Evolutionary conservation across 2,329 filamentous ascomycete genomes (phyloP), one percentile per base, ranked within the genome.

Genomic region (Colletotrichum magnum): DNA sequence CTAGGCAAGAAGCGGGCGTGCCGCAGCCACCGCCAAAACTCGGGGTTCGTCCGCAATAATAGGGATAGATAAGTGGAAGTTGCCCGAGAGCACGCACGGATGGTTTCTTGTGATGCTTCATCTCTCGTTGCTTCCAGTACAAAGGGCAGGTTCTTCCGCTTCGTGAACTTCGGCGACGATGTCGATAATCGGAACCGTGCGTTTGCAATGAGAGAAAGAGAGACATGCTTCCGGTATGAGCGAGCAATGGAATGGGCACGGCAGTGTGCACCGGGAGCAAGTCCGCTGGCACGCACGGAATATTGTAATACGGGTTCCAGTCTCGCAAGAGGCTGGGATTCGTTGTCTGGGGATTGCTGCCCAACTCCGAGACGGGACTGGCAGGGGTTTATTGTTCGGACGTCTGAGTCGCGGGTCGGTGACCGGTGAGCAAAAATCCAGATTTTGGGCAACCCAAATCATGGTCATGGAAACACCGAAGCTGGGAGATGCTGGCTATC

Each of bases 311-410:
- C 32, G 32, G 39, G 48, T 39, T 54, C 41, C 50, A 47, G 28
- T 56, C 48, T 41, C 48, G 48, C 41, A 50, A 59, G 21, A 65
- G 58, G 51, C 62, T 45, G 56, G 62, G 66, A 56, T 60, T 60
- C 66, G 62, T 28, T 54, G 62, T 28, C 41, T 18, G 60, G 45
- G 52, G 56, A 47, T 69, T 69, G 66, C 61, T 69, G 66, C 66
- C 66, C 62, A 65, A 69, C 62, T 56, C 54, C 48, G 66, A 65
- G 50, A 69, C 66, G 7, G 7, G 66, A 32, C 43, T 69, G 28
- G 53, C 62, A 56, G 48, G 50, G 61, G 66, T 24, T 18, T 43
- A 58, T 36, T 26, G 62, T 69, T 66, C 66, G 66, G 56, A 69
- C 54, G 45, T 57, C 51, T 69, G 66, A 69, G 51, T 69, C 61